A percentile compares a stretch with the other conserved stretches of the same genome.
phyloP scores from a whole-genome alignment of 2,329 filamentous ascomycete species.

The Parasarocladium wereldwijsianum region DNA sequence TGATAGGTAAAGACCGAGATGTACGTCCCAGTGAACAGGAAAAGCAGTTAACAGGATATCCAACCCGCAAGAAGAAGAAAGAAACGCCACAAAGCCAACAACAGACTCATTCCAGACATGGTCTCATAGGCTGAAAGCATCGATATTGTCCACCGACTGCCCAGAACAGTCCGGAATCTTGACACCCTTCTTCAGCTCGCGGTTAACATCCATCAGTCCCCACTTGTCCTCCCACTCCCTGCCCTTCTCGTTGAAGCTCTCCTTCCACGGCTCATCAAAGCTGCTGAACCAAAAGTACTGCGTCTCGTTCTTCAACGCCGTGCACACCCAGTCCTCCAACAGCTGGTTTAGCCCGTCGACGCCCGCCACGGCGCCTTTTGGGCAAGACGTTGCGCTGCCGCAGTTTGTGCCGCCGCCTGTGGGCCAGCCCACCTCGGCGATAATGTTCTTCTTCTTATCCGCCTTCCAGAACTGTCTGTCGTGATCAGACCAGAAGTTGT shows the following conservation, averaged over 20 bases:
- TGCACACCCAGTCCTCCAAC: constrained; percentile 74
- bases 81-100: background rate
- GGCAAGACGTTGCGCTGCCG: constrained; percentile 42
- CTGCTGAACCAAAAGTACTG: constrained; percentile 97
- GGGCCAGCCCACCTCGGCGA: constrained; percentile 88
- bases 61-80: background rate
- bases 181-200: constrained; percentile 71
- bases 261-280: constrained; percentile 95
- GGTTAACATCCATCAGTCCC: constrained; percentile 76
- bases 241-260: constrained; percentile 48
- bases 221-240: constrained; percentile 91
- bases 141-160: constrained; percentile 38
- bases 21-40: too few species aligned
- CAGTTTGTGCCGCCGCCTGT: constrained; percentile 68
- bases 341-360: constrained; percentile 74
- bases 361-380: constrained; percentile 59
- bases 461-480: constrained; percentile 51
- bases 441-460: constrained; percentile 55
- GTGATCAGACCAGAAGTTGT: constrained; percentile 60
- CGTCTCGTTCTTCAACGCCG: constrained; percentile 64
- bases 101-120: background rate
- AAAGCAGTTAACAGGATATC: too few species aligned
- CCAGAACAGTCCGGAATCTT: constrained; percentile 79
- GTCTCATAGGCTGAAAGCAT: background rate
- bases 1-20: too few species aligned